These are phyloP conservation scores for Collariella sp. DNA, from an alignment of 495 filamentous ascomycete species.

Conservation along the genomic window DNA sequence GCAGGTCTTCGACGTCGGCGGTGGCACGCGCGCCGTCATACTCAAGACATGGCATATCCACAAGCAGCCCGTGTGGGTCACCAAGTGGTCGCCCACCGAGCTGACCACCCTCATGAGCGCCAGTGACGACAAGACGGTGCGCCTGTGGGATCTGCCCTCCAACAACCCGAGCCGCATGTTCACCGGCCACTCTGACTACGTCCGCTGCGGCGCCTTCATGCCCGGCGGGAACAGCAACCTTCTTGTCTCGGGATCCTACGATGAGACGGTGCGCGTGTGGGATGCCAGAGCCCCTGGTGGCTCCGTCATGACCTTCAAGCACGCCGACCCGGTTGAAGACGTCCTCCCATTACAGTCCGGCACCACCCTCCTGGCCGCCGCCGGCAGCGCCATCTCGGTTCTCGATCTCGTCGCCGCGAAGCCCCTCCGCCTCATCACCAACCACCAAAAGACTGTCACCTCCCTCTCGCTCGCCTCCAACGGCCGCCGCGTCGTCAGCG, in stretches of 20 bases:
- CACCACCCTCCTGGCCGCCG: conserved; percentile 75
- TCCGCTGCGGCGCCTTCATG: conserved; percentile 78
- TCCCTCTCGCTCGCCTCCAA: conserved; percentile 68
- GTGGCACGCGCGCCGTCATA: conserved; percentile 62
- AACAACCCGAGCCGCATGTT: conserved; percentile 67
- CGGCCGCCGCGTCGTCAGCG: conserved; percentile 70
- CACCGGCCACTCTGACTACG: conserved; percentile 87
- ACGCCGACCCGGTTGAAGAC: conserved; percentile 74
- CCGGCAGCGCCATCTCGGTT: conserved; percentile 85
- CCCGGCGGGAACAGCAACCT: conserved; percentile 65
- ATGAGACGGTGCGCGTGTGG: conserved; percentile 89
- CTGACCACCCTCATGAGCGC: conserved; percentile 76
- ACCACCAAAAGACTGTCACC: conserved; percentile 97
- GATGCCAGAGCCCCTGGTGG: conserved; percentile 64
- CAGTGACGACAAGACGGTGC: conserved; percentile 83
- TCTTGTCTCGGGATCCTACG: conserved; percentile 83
- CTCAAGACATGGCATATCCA: conserved; percentile 94
- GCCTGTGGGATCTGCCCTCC: conserved; percentile 86
- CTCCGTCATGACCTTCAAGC: conserved; percentile 85
- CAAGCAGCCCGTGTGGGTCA: conserved; percentile 88
- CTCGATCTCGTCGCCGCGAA: conserved; percentile 89
- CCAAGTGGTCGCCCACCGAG: conserved; percentile 78
- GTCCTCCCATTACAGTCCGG: conserved; percentile 78
- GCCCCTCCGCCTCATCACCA: conserved; percentile 73
- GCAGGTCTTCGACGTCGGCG: conserved; percentile 83